These are phyloP conservation scores for Podospora tetraspora DNA, from an alignment of 495 filamentous ascomycete species.

Conservation along the genomic window DNA sequence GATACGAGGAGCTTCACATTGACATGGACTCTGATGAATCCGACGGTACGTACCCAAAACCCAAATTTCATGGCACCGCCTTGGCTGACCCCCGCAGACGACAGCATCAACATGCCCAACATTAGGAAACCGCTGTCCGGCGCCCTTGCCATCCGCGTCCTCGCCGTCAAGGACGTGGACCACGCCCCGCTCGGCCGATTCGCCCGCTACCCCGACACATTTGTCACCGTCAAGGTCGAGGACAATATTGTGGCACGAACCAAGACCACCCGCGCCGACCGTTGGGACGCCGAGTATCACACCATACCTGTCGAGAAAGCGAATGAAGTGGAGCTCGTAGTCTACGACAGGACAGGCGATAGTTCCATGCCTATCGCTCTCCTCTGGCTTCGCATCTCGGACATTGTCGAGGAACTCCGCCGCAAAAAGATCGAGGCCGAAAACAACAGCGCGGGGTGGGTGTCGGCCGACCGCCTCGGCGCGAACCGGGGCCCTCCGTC, in stretches of 20 bases:
- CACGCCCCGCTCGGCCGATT: conserved; percentile 86
- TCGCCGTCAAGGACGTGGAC: conserved; percentile 89
- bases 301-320: conserved; percentile 93
- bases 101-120: conserved; percentile 92
- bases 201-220: conserved; percentile 86
- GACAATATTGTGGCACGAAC: conserved; percentile 85
- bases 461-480: conserved; percentile 90
- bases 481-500: conserved; percentile 43
- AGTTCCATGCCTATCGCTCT: conserved; percentile 89
- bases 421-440: conserved; percentile 96
- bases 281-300: conserved; percentile 86
- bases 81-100: conserved; percentile 55
- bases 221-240: conserved; percentile 92
- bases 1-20: conserved; percentile 96
- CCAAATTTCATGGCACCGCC: not conserved
- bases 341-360: conserved; percentile 90
- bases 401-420: conserved; percentile 95
- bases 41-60: conserved; percentile 58
- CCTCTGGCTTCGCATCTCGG: conserved; percentile 93
- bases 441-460: conserved; percentile 86
- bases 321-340: conserved; percentile 95
- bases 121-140: conserved; percentile 90
- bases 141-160: conserved; percentile 76
- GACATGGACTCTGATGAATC: conserved; percentile 82
- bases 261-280: conserved; percentile 78